Evolutionary conservation across 2,329 filamentous ascomycete genomes (phyloP), one percentile per base, ranked within the genome.

Genomic region (Trichoderma pleuroti): DNA sequence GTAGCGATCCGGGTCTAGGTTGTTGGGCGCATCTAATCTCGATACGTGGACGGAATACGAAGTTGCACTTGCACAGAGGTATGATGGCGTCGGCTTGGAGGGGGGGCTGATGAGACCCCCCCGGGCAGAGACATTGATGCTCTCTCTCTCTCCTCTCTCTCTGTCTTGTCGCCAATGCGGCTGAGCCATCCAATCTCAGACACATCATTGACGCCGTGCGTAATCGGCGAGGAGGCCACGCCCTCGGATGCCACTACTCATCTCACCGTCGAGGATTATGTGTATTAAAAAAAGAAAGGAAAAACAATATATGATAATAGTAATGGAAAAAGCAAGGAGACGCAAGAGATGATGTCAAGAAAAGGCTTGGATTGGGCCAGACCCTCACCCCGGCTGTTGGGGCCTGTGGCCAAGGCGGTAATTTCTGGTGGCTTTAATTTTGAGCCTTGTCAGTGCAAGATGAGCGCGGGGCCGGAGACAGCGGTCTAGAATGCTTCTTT

Each of bases 141-240:
- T 6, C 46, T 18, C 16, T 42, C 8, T 39, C 18, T 42, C 9
- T 42, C 2, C 9, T 32, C 9, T 34, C 11, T 21, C 24, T 42
- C 14, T 36, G 9, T 54, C 32, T 14, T 14, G 30, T 66, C 63
- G 52, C 64, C 52, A 59, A 30, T 46, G 26, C 46, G 63, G 52
- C 64, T 59, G 34, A 11, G 26, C 52, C 26, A 67, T 67, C 64
- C 52, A 36, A 67, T 67, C 64, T 59, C 14, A 42, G 52, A 67
- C 49, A 67, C 24, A 54, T 28, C 46, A 36, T 36, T 18, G 32
- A 52, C 36, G 49, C 32, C 18, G 24, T 62, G 59, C 59, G 36
- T 62, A 39, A 62, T 42, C 34, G 21, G 39, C 30, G 30, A 34
- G 62, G 21, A 26, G 21, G 5, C 30, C 42, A 26, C 42, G 24